Base-by-base conservation (phyloP, 2,329 filamentous ascomycete genomes). In the Fusarium sulawesiense region DNA sequence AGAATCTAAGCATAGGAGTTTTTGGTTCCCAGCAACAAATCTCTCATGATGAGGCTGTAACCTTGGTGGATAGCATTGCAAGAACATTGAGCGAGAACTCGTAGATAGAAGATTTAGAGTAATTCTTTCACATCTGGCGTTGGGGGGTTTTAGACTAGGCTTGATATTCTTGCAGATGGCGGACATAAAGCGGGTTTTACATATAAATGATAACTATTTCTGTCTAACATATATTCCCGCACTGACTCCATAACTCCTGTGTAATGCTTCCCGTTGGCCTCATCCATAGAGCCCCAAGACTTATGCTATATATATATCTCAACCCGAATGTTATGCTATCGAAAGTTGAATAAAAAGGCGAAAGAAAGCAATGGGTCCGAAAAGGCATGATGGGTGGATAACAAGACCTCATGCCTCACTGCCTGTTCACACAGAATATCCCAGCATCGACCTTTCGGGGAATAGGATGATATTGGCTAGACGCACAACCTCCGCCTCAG, bases 381-480 rank as follows among this genome's bases (percentile, higher is more conserved):
- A 21, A 7, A 44, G 18, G 16, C 6, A 18, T 10, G 8, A n/a
- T 48, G 14, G 14, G 7, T 18, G 23, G 21, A 20, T n/a, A 49
- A 20, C n/a, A 27, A 37, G 7, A 29, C 29, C 18, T 6, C 6
- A 20, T 25, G n/a, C 8, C 18, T 11, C 23, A 37, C 18, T 37
- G n/a, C 23, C 29, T 64, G 32, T 46, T 56, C 29, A 77, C 23
- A 77, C 76, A 3, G 74, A 77, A 53, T 76, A 77, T 10, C 75
- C 76, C 60, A 76, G 60, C 77, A 78, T 79, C 8, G 75, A 86
- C 18, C 81, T 78, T 64, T 87, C 85, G 4, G 86, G 86, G 67
- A 88, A 88, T 29, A 88, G 76, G 55, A 88, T 88, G 56, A 86
- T 86, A 73, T 88, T 88, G 23, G 86, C 85, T 40, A 88, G 77